Conservation (phyloP, 1,139 yeast species). For the Nadsonia starkeyi-henricii region DNA sequence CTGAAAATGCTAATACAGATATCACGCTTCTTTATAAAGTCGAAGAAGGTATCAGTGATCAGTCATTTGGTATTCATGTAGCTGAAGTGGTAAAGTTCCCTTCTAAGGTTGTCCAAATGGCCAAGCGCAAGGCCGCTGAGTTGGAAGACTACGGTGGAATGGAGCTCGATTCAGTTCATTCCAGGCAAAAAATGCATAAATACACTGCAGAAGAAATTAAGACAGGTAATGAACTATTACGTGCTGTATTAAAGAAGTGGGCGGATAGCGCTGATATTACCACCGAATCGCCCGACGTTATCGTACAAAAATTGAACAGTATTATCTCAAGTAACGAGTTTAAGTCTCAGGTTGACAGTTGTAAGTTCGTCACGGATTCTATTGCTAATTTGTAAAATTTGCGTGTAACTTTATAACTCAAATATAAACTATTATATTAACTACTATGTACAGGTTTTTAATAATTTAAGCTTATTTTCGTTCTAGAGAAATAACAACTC, state of each 20-base stretch:
- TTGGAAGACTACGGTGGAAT: slow-evolving; percentile 52
- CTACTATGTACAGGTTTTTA: background rate
- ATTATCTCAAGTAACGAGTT: background rate
- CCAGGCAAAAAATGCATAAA: slow-evolving; percentile 16
- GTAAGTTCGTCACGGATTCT: background rate
- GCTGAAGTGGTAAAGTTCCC: slow-evolving; percentile 95
- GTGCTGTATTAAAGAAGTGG: background rate
- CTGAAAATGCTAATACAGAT: slow-evolving; percentile 33
- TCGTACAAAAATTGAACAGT: background rate
- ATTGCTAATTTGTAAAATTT: background rate
- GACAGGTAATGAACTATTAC: slow-evolving; percentile 6
- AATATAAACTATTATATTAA: background rate
- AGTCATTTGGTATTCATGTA: slow-evolving; percentile 93
- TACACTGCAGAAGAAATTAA: slow-evolving; percentile 12
- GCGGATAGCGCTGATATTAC: background rate
- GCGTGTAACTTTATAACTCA: no score
- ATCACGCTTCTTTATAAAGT: slow-evolving; percentile 83
- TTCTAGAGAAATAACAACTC: no score
- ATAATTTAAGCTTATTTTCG: no score
- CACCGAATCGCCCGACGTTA: background rate
- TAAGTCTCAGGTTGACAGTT: background rate
- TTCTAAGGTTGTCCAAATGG: slow-evolving; percentile 76
- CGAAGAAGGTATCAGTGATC: slow-evolving; percentile 84
- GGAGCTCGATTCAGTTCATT: slow-evolving; percentile 17
- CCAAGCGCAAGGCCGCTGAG: slow-evolving; percentile 84